Evolutionary conservation across 768 basidiomycete species (phyloP).

Genomic region (Suillus paluster): DNA sequence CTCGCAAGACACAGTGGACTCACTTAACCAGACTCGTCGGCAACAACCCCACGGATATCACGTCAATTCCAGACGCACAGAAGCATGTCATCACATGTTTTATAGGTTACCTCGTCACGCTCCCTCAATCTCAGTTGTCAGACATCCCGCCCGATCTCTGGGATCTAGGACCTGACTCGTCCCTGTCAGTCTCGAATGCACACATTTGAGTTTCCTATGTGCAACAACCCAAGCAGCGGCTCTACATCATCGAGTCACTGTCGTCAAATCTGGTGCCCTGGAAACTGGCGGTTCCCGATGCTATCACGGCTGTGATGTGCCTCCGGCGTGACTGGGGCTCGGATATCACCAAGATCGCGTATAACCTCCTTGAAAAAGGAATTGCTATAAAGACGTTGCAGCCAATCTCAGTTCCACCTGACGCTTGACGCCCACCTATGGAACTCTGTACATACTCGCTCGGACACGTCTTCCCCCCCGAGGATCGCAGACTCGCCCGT

Average conservation of each 20-base stretch:
- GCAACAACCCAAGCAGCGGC: background rate
- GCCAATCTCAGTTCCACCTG: background rate
- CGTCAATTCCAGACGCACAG: background rate
- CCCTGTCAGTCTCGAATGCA: background rate
- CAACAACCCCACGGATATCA: background rate
- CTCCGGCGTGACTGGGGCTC: conserved; percentile 3
- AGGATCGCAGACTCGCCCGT: background rate
- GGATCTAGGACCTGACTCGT: background rate
- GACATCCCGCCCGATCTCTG: background rate
- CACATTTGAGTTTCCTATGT: background rate
- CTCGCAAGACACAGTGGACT: background rate
- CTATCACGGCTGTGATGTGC: conserved; percentile 4
- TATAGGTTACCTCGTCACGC: background rate
- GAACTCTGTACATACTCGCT: background rate
- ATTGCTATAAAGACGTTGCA: background rate
- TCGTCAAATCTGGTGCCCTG: background rate
- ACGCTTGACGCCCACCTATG: background rate
- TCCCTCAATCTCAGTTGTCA: background rate
- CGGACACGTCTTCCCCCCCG: background rate
- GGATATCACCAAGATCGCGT: background rate
- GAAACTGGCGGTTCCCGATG: background rate
- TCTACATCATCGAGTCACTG: background rate
- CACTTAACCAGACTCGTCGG: background rate
- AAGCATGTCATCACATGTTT: background rate
- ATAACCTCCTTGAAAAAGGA: background rate